Base-by-base conservation (phyloP, 352 stramenopile genomes). In the Phytophthora foliorum region DNA sequence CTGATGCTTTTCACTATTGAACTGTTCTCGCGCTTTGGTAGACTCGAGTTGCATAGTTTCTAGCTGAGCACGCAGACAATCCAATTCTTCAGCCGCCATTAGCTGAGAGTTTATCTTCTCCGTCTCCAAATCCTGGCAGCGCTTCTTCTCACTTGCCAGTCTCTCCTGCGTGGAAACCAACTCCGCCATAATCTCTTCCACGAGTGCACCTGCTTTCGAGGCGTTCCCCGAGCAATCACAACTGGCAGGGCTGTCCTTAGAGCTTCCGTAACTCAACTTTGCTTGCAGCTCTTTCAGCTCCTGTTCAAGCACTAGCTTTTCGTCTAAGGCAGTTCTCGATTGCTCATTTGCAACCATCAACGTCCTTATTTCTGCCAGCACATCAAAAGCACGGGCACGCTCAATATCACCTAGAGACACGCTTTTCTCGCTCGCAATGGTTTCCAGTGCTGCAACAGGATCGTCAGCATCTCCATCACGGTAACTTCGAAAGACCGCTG, bases 241-340 rank as follows among this genome's bases (percentile, higher is more conserved):
- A 45, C 19, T 57, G 32, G 14, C n/a, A 27, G 16, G 17, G 17
- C 2, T 54, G 17, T 53, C 36, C 3, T 57, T 38, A 17, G 8
- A 22, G 50, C 4, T 22, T 24, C 8, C 17, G 13, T 52, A 27
- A 31, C 46, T 57, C 39, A 77, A 9, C 7, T 69, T 71, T 22
- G 44, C 27, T 10, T 65, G 69, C 22, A 88, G 32, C 27, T 85
- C 73, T 38, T 87, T 71, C 4, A 83, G 54, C 19, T 80, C 75
- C 70, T 84, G 74, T 38, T 80, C 69, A n/a, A 84, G 57, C 29
- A 74, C 31, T 42, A 79, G 55, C 24, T 90, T 79, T 39, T 81
- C 77, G 17, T 82, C 69, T 6, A 69, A 27, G n/a, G 74, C 54
- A 48, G 48, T 11, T 53, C 68, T 69, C 21, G 67, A 57, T 27